phyloP scores from a whole-genome alignment of 1,284 basidiomycete species.

The Inonotus obliquus region DNA sequence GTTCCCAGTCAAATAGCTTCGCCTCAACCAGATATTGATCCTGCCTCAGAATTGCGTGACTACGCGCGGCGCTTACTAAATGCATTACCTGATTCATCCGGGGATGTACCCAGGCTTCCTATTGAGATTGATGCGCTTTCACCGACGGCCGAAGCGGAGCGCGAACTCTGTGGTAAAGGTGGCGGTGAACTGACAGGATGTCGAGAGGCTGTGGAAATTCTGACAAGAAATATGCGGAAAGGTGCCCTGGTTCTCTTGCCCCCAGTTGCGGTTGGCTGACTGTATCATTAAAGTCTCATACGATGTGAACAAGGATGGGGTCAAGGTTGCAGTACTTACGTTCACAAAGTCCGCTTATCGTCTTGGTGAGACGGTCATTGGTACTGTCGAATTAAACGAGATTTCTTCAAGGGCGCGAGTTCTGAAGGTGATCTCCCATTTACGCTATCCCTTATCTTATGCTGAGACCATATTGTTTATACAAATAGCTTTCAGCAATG shows the following conservation, averaged over 20 bases:
- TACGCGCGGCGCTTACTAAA: slow-evolving; percentile 8
- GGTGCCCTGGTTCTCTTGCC: slow-evolving; percentile 37
- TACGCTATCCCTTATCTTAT: neutral
- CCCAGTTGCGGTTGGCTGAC: too few relatives aligned
- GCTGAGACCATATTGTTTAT: slow-evolving; percentile 3
- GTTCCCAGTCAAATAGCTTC: slow-evolving; percentile 1
- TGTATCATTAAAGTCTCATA: slow-evolving; percentile 64
- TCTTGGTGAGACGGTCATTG: slow-evolving; percentile 84
- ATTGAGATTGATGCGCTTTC: neutral
- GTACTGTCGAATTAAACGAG: slow-evolving; percentile 83
- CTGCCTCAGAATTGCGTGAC: slow-evolving; percentile 1
- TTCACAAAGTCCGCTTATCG: slow-evolving; percentile 87
- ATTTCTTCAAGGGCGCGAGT: slow-evolving; percentile 56
- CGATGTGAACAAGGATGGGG: slow-evolving; percentile 88
- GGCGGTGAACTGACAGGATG: slow-evolving; percentile 62
- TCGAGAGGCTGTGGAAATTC: slow-evolving; percentile 85
- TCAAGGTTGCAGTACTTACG: slow-evolving; percentile 84
- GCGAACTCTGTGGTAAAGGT: slow-evolving; percentile 24
- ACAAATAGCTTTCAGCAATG: slow-evolving; percentile 69
- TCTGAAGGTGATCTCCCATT: slow-evolving; percentile 51
- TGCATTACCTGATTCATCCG: neutral
- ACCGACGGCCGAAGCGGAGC: neutral
- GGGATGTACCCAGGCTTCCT: neutral
- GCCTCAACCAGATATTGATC: slow-evolving; percentile 3
- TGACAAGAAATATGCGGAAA: slow-evolving; percentile 86